Base-by-base conservation (phyloP, 495 filamentous ascomycete species). In the Neurospora sp. region DNA sequence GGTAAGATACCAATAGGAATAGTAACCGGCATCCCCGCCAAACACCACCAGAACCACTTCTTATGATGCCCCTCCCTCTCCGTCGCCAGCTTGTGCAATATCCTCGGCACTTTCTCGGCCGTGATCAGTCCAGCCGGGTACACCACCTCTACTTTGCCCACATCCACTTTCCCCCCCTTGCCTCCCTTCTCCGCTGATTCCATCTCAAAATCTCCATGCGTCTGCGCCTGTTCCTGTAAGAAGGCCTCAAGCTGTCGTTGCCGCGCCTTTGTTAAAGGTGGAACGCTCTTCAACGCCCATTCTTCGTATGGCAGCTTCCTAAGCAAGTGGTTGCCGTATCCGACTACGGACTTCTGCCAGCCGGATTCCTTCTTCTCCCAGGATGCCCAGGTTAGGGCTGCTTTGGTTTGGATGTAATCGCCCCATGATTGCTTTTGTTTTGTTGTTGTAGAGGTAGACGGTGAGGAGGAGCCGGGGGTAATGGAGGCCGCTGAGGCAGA, bases 261-360 rank as follows among this genome's bases (percentile, higher is more conserved):
- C 15, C 54, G 54, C 15, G 54, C 28, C 7, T 66, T 66, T 36
- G 88, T 94, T 71, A 97, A 84, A 39, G 96, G 92, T 4, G 96
- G 96, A 43, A 99, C 92, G 71, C 93, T 95, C 83, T 98, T 98
- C 69, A 99, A 84, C 0, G 93, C 95, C 89, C 96, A 99, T 92
- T 99, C 96, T 83, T 98, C 93, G 80, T 91, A 97, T 2, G 95
- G 93, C 76, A 99, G 94, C 48, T 93, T 88, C 77, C 92, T 91
- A 70, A 98, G 87, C 11, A 92, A 87, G 37, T 88, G 85, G 84
- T 98, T 98, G 37, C 96, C 96, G 80, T 94, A 96, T 71, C 85
- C 85, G 28, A 94, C 94, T 38, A 97, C 85, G 73, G 87, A 88
- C 75, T 92, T 93, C 83, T 98, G 92, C 96, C 95, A 98, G 39